phyloP scores from a whole-genome alignment of 495 filamentous ascomycete genomes.

The Glutinoglossum americanum region DNA sequence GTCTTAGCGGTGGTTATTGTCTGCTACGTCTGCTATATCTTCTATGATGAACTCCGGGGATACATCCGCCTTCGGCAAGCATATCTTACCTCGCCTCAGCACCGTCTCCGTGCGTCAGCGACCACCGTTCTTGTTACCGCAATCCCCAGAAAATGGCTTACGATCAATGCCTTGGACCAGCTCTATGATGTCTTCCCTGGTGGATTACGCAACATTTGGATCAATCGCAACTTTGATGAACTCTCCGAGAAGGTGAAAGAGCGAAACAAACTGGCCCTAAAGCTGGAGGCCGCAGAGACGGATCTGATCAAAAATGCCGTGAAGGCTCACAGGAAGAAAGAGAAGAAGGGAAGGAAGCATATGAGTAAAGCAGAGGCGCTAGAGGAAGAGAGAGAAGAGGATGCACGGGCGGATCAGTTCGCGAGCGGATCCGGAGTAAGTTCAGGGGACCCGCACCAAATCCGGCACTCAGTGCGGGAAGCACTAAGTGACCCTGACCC shows the following conservation, averaged over 20 bases:
- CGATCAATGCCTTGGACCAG: slow-evolving; percentile 49
- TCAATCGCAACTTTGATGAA: slow-evolving; percentile 78
- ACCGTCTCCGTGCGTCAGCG: slow-evolving; percentile 83
- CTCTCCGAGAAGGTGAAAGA: slow-evolving; percentile 69
- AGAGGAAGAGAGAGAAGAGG: not conserved
- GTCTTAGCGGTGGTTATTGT: slow-evolving; percentile 63
- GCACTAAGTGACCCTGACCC: slow-evolving; percentile 35
- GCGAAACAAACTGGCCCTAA: slow-evolving; percentile 45
- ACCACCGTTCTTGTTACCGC: slow-evolving; percentile 83
- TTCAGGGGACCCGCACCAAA: slow-evolving; percentile 64
- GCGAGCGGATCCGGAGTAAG: slow-evolving; percentile 52
- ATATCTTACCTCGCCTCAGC: slow-evolving; percentile 86
- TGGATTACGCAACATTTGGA: slow-evolving; percentile 89
- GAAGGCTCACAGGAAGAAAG: slow-evolving; percentile 49
- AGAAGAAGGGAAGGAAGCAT: slow-evolving; percentile 28
- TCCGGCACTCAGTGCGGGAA: slow-evolving; percentile 49
- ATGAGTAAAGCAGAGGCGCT: slow-evolving; percentile 6
- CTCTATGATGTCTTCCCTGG: slow-evolving; percentile 97
- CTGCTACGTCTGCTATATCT: slow-evolving; percentile 66
- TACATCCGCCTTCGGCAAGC: slow-evolving; percentile 89
- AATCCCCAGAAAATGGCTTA: slow-evolving; percentile 79
- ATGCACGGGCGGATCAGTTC: slow-evolving; percentile 36
- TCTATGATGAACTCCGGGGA: slow-evolving; percentile 70
- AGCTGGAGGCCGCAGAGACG: slow-evolving; percentile 68
- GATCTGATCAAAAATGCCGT: slow-evolving; percentile 59